A percentile compares a stretch with the other conserved stretches of the same genome.
phyloP scores from a whole-genome alignment of 768 basidiomycete genomes.

The Favolaschia claudopus region DNA sequence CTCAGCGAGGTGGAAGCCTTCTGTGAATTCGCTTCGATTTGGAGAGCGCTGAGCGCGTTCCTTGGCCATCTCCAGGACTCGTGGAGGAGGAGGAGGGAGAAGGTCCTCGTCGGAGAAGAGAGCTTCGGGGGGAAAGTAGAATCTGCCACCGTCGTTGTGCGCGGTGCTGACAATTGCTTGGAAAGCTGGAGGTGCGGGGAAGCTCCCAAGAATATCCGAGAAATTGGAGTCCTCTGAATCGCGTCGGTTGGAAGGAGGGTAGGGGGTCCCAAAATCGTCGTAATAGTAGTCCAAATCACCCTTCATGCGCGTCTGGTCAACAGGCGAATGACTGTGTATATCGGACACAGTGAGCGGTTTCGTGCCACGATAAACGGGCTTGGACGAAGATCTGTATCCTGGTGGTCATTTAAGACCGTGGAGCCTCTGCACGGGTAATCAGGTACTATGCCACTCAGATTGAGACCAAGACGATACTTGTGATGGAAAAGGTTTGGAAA shows the following conservation, averaged over 20 bases:
- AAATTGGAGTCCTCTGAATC: not conserved
- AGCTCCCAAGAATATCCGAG: conserved; percentile 6
- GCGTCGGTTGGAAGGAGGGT: not conserved
- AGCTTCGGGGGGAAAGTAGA: conserved; percentile 12
- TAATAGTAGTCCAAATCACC: not conserved
- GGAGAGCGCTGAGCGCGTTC: conserved; percentile 9
- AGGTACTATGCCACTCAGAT: not conserved
- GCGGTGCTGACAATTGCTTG: not conserved
- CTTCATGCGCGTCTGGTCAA: not conserved
- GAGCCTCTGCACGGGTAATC: no score
- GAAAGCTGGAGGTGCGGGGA: conserved; percentile 13
- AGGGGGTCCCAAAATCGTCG: conserved; percentile 2
- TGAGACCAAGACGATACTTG: conserved; percentile 14
- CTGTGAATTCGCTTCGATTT: no score
- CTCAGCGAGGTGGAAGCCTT: no score
- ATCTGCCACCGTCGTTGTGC: not conserved
- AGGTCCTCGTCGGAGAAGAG: conserved; percentile 2
- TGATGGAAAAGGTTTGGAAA: conserved; percentile 17
- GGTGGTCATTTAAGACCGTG: no score
- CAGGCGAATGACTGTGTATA: conserved; percentile 12
- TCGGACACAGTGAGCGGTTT: conserved; percentile 16
- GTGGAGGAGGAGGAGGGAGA: conserved; percentile 17
- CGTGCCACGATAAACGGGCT: conserved; percentile 11
- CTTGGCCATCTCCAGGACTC: conserved; percentile 6
- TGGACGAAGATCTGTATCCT: not conserved